phyloP scores from a whole-genome alignment of 2,329 filamentous ascomycete species.

The Albifimbria verrucaria region DNA sequence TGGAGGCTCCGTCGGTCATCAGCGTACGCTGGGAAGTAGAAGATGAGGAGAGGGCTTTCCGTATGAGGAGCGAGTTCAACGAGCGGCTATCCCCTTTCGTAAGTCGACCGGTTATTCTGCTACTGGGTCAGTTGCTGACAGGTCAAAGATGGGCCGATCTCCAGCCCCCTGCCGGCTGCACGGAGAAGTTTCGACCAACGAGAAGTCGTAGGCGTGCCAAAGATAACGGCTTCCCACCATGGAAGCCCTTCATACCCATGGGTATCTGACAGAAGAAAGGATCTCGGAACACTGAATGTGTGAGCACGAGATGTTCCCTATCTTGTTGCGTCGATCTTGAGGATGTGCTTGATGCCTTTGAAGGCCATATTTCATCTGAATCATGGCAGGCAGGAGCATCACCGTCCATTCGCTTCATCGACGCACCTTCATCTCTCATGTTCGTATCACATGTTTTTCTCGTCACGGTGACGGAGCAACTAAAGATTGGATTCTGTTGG shows the following conservation, averaged over 20 bases:
- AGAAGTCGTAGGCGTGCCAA: background rate
- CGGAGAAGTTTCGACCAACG: too few species aligned
- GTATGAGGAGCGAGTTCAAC: slow-evolving; percentile 40
- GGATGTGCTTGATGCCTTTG: too few species aligned
- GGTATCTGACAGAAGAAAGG: background rate
- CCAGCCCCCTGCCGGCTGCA: too few species aligned
- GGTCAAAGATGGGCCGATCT: background rate
- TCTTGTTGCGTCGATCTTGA: background rate
- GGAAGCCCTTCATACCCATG: background rate
- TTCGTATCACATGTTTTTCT: background rate
- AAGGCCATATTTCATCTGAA: too few species aligned
- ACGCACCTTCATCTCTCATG: too few species aligned
- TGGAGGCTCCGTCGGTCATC: slow-evolving; percentile 53
- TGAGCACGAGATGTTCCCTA: background rate
- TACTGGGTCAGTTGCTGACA: background rate
- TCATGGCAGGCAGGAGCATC: too few species aligned
- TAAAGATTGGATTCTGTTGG: background rate
- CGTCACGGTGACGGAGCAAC: background rate
- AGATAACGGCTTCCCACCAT: background rate
- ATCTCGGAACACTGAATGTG: background rate
- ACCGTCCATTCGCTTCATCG: too few species aligned
- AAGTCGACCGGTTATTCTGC: too few species aligned
- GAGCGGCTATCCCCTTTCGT: slow-evolving; percentile 36
- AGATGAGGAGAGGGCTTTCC: slow-evolving; percentile 45
- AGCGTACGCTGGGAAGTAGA: slow-evolving; percentile 58